Base-by-base conservation (phyloP, 495 filamentous ascomycete genomes). In the Penicillium odoratum region DNA sequence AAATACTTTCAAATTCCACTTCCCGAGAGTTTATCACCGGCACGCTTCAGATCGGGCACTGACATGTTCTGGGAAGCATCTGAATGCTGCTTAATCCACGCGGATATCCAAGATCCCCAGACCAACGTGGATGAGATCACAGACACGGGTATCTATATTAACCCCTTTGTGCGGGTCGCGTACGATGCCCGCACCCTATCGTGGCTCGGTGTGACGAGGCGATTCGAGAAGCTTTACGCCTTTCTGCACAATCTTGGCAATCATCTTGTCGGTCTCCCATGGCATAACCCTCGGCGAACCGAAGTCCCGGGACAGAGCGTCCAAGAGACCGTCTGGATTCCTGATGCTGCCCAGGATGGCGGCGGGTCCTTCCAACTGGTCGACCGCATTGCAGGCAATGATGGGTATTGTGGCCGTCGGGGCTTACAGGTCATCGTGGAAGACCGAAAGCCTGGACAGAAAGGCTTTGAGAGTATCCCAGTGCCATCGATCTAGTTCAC, bases 71-170 rank as follows among this genome's bases (percentile, higher is more conserved):
- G 87, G 85, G 89, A 93, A 56, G 83, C 85, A 3, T 89, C 86
- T 9, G 90, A 93, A 70, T 92, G 89, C 75, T 93, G 90, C 62
- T 76, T 92, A 29, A 84, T 92, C 57, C 83, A 88, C 60, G 87
- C 88, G 4, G 88, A 91, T 66, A 79, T 90, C n/a, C 78, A 80
- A 48, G 70, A 74, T 11, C 66, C 75, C 0, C 69, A 71, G 54
- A 53, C 65, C 5, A 71, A 73, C 15, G 69, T 71, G 9, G 69
- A 74, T 16, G 69, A 70, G 3, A 70, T 73, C 21, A 68, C 69
- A 1, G 81, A 84, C 48, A 80, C 79, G 3, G 82, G 82, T 0
- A 83, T 88, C 52, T 90, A 85, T 64, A 79, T 89, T 74, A 91
- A 91, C 55, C 88, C 88, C 3, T 90, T 80, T 56, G 77, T 91